A percentile compares a stretch with the other conserved stretches of the same genome.
phyloP scores from a whole-genome alignment of 805 yeast genomes.

The Saccharomycopsis javanensis region DNA sequence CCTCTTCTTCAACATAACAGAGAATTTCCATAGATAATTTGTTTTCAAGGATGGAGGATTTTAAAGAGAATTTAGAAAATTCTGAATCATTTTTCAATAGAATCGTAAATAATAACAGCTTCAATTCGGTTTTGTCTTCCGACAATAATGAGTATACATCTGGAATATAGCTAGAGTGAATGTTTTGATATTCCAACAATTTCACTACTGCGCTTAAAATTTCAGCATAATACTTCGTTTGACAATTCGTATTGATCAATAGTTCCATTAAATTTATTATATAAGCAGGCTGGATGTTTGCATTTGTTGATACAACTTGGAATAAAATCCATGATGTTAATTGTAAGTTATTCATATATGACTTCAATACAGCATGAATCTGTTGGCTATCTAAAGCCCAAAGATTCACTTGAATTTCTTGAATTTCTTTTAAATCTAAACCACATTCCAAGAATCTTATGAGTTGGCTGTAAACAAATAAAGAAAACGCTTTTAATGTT shows the following conservation, averaged over 20 bases:
- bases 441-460: not conserved
- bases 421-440: not conserved
- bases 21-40: not conserved
- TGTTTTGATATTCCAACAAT: not conserved
- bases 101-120: not conserved
- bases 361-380: not conserved
- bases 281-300: not conserved
- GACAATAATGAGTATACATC: not conserved
- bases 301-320: not conserved
- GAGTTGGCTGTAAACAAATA: not conserved
- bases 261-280: not conserved
- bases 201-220: not conserved
- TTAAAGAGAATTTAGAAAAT: not conserved
- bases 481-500: not conserved
- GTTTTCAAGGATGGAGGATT: not conserved
- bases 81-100: not conserved
- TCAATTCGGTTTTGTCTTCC: not conserved
- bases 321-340: not conserved
- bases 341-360: not conserved
- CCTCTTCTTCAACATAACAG: not conserved
- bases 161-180: not conserved
- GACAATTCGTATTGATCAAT: not conserved
- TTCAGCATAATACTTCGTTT: not conserved
- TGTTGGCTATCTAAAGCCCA: slow-evolving; percentile 1
- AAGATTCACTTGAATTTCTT: not conserved